Conservation (phyloP, 495 filamentous ascomycete genomes). For the Penicillium soppii region DNA sequence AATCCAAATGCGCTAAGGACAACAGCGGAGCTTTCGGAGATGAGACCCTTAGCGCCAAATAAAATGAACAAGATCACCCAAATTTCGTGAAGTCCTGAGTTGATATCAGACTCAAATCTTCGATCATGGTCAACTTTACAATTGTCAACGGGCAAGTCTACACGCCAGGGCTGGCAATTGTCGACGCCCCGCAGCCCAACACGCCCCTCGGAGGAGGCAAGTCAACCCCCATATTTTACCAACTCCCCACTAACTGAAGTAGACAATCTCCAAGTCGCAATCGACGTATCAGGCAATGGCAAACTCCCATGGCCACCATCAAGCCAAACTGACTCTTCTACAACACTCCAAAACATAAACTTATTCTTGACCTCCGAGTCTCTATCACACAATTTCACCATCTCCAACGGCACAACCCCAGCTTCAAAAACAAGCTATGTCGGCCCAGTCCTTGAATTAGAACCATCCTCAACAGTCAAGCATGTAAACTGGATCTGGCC, state of each 20-base stretch:
- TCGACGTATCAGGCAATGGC: conserved; percentile 66
- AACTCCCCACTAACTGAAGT: background rate
- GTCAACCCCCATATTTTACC: conserved; percentile 15
- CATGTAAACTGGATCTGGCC: conserved; percentile 70
- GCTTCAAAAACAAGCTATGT: conserved; percentile 51
- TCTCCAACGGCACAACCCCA: conserved; percentile 59
- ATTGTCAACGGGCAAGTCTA: conserved; percentile 60
- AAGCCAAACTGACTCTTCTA: conserved; percentile 37
- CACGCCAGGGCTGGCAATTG: conserved; percentile 61
- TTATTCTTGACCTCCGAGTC: conserved; percentile 64
- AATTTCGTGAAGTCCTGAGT: too few species aligned
- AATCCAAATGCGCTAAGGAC: conserved; percentile 16
- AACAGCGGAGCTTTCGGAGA: conserved; percentile 19
- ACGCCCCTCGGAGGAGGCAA: conserved; percentile 65
- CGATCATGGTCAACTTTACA: conserved; percentile 40
- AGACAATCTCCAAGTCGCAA: conserved; percentile 64
- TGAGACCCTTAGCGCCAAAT: conserved; percentile 18
- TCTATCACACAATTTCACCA: conserved; percentile 63
- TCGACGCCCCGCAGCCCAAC: conserved; percentile 64
- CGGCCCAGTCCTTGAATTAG: conserved; percentile 59
- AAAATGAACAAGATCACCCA: background rate
- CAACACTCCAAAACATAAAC: conserved; percentile 60
- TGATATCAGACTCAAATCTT: background rate
- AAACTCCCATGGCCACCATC: conserved; percentile 57
- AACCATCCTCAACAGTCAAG: conserved; percentile 64